A percentile compares a stretch with the other conserved stretches of the same genome.
phyloP scores from a whole-genome alignment of 1,284 basidiomycete genomes.

The Fomes fomentarius region DNA sequence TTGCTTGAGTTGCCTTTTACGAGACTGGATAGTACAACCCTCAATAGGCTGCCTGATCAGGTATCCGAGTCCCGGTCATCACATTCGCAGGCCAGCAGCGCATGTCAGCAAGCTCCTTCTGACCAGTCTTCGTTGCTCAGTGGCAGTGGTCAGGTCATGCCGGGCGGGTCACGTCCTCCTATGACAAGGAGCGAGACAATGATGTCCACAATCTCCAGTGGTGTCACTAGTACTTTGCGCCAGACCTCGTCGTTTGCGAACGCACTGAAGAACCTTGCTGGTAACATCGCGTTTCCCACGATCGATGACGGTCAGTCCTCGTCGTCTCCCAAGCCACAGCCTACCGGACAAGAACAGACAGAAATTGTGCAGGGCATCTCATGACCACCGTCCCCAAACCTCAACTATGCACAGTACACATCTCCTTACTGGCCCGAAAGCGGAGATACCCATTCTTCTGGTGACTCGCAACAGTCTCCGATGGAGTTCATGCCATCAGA shows the following conservation, averaged over 20 bases:
- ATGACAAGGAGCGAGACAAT: slow-evolving; percentile 65
- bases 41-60: slow-evolving; percentile 54
- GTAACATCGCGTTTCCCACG: slow-evolving; percentile 68
- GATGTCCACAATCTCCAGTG: slow-evolving; percentile 57
- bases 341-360: slow-evolving; percentile 19
- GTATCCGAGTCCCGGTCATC: slow-evolving; percentile 31
- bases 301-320: slow-evolving; percentile 58
- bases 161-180: slow-evolving; percentile 46
- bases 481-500: slow-evolving; percentile 68
- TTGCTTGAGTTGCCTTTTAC: slow-evolving; percentile 89
- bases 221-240: slow-evolving; percentile 68
- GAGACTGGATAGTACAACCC: slow-evolving; percentile 65
- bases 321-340: slow-evolving; percentile 45
- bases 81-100: slow-evolving; percentile 23
- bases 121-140: slow-evolving; percentile 49
- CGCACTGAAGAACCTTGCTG: slow-evolving; percentile 78
- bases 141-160: slow-evolving; percentile 40
- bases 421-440: slow-evolving; percentile 66
- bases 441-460: slow-evolving; percentile 19
- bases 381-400: slow-evolving; percentile 74
- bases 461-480: slow-evolving; percentile 30
- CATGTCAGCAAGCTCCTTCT: slow-evolving; percentile 57
- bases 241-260: slow-evolving; percentile 86
- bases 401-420: slow-evolving; percentile 74
- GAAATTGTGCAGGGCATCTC: slow-evolving; percentile 49